phyloP scores from a whole-genome alignment of 441 rosid species.

The Erodium chrysanthum region DNA sequence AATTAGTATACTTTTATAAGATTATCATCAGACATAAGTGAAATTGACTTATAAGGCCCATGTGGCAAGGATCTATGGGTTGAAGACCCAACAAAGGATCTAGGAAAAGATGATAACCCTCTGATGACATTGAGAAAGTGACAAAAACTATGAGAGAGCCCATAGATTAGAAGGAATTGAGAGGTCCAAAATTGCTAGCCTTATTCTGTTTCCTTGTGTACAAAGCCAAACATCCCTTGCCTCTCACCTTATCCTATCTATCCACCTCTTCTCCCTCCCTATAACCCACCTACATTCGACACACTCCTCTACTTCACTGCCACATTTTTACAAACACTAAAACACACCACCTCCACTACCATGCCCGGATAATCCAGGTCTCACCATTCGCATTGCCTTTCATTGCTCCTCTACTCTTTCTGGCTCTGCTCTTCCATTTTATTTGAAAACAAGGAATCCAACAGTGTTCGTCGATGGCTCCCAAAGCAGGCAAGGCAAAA shows the following conservation, averaged over 20 bases:
- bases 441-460: background rate
- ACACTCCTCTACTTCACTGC: background rate
- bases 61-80: background rate
- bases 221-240: constrained; percentile 18
- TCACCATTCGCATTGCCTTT: background rate
- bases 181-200: constrained; percentile 61
- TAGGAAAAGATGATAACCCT: background rate
- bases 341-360: background rate
- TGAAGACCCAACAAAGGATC: background rate
- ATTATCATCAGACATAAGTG: too few relatives aligned
- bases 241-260: constrained; percentile 71
- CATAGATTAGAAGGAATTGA: constrained; percentile 30
- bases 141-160: background rate
- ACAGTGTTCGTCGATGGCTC: constrained; percentile 38
- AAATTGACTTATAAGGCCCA: background rate
- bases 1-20: too few relatives aligned
- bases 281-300: constrained; percentile 5
- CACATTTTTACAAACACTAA: background rate
- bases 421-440: too few relatives aligned
- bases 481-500: constrained; percentile 55
- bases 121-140: background rate
- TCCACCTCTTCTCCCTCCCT: constrained; percentile 16
- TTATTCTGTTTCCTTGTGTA: constrained; percentile 24
- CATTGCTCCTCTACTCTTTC: too few relatives aligned
- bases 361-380: background rate